Evolutionary conservation across 192 early-diverging fungal genomes (phyloP), one percentile per base, ranked within the genome.

Genomic region (Lunasporangiospora selenospora): DNA sequence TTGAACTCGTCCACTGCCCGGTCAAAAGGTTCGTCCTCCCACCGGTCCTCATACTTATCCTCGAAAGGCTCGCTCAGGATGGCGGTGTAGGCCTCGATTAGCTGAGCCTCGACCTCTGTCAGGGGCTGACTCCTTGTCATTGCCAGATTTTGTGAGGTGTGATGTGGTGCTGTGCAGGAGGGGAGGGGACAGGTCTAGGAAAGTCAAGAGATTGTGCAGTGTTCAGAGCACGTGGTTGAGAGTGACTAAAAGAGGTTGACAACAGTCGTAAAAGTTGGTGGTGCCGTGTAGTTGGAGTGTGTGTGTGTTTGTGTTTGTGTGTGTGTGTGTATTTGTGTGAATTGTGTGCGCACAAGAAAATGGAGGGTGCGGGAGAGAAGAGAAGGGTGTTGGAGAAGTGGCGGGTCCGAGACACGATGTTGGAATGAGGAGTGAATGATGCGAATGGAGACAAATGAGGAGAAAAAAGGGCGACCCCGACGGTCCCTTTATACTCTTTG

Each of bases 1-100:
- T 73, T 57, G 69, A 73, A 73, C 19, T 45, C 69, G 3, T 73
- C 54, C 10, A 73, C 18, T 7, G 69, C 61, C 4, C 32, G 41
- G 26, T 73, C 69, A 21, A 63, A 73, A 11, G 61, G 60, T 23
- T 49, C 55, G n/a, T 73, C 69, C 26, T 73, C 54, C 69, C 69
- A 73, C 12, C 24, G 38, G 23, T 73, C 69, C 36, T 73, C 69
- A 43, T 73, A 73, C 55, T 73, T 73, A 48, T 73, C 69, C 45
- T 62, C 69, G 43, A 73, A 73, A 2, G 69, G 69, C 26, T 63
- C 60, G 53, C 47, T 62, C 41, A 73, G 41, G 30, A 73, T 63
- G 8, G n/a, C 24, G 21, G 39, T 55, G 36, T 73, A 73, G 15
- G 60, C 69, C 29, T 63, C 60, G 48, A 73, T 43, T n/a, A 73